These are phyloP conservation scores for Fomitiporia mediterranea DNA, from an alignment of 1,284 basidiomycete species.

Conservation along the genomic window DNA sequence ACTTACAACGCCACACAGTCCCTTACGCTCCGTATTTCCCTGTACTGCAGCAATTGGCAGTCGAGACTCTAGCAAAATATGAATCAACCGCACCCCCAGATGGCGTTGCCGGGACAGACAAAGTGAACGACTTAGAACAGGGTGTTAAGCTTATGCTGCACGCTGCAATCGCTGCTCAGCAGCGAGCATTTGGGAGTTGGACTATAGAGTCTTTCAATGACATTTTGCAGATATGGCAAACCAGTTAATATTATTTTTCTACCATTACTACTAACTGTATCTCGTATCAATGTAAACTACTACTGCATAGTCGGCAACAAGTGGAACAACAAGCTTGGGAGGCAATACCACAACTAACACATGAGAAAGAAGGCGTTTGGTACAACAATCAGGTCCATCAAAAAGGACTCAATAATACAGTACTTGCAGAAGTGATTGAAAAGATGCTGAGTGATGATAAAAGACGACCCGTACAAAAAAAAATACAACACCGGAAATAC, in stretches of 20 bases:
- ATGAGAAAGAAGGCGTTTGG: no score
- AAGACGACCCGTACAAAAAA: background rate
- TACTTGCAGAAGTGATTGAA: no score
- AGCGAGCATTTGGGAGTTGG: conserved; percentile 16
- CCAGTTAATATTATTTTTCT: background rate
- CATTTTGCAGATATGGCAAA: conserved; percentile 12
- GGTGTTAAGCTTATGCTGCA: conserved; percentile 16
- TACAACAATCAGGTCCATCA: no score
- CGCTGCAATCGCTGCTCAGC: conserved; percentile 8
- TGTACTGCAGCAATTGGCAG: conserved; percentile 52
- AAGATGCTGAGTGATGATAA: background rate
- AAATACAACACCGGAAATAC: background rate
- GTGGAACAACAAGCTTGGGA: no score
- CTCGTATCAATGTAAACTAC: no score
- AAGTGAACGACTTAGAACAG: background rate
- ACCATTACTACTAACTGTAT: no score
- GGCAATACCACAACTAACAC: no score
- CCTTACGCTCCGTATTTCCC: conserved; percentile 60
- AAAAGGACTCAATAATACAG: no score
- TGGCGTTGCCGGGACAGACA: background rate
- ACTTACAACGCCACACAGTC: conserved; percentile 62
- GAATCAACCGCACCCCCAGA: background rate
- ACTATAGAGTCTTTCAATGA: conserved; percentile 18
- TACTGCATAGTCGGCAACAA: no score
- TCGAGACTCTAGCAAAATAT: conserved; percentile 29